These are phyloP conservation scores for Fallopia convolvulus DNA, from an alignment of 148 eudicot species.

Conservation along the genomic window DNA sequence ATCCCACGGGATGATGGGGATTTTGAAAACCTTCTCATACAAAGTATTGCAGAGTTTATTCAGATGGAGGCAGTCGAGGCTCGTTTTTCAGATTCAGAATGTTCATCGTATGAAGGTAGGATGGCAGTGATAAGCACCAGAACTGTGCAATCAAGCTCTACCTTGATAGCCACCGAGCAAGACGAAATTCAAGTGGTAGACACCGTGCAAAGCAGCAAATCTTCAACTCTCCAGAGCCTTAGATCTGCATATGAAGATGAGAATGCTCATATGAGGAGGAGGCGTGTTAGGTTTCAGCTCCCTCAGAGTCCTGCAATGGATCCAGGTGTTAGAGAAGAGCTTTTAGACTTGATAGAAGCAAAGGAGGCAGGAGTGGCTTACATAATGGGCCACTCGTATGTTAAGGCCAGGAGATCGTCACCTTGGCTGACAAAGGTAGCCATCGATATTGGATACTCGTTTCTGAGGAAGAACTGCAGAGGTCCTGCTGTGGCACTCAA, in stretches of 20 bases:
- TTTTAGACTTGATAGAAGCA: slow-evolving; percentile 69
- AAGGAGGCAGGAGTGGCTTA: slow-evolving; percentile 94
- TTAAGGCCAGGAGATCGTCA: slow-evolving; percentile 73
- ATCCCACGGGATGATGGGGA: slow-evolving; percentile 72
- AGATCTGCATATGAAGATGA: slow-evolving; percentile 75
- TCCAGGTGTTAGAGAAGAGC: slow-evolving; percentile 61
- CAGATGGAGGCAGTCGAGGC: slow-evolving; percentile 92
- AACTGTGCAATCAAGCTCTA: slow-evolving; percentile 28
- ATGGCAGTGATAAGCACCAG: slow-evolving; percentile 87
- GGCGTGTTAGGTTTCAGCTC: slow-evolving; percentile 59
- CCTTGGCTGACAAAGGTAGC: slow-evolving; percentile 64
- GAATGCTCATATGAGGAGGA: slow-evolving; percentile 40
- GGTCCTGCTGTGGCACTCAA: slow-evolving; percentile 90
- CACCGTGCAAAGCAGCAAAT: slow-evolving; percentile 48
- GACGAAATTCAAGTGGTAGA: slow-evolving; percentile 27
- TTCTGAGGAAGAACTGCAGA: slow-evolving; percentile 88
- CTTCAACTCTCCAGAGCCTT: slow-evolving; percentile 69
- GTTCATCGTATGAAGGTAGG: slow-evolving; percentile 68
- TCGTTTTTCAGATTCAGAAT: slow-evolving; percentile 45
- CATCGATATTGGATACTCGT: slow-evolving; percentile 80
- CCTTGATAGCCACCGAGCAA: slow-evolving; percentile 37
- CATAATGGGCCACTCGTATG: slow-evolving; percentile 87
- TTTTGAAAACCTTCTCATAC: slow-evolving; percentile 72
- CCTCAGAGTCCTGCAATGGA: slow-evolving; percentile 53
- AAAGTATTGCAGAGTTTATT: slow-evolving; percentile 84